Conservation (phyloP, 331 rosid genomes). For the Erythrophleum ivorense region DNA sequence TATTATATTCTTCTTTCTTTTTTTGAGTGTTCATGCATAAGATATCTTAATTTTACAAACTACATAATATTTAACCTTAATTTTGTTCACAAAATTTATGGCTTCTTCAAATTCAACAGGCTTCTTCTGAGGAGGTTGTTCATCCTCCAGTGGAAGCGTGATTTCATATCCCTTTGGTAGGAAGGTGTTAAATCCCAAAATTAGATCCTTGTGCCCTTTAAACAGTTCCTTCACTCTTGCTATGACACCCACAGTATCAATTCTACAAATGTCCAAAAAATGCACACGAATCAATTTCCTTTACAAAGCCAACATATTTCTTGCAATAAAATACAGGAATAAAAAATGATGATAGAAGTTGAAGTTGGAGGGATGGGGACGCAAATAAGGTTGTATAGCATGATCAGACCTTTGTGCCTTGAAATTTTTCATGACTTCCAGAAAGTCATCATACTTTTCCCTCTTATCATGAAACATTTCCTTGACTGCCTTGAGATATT, state of each 20-base stretch:
- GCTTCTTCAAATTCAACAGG: slow-evolving; percentile 95
- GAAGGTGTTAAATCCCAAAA: slow-evolving; percentile 93
- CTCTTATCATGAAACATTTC: slow-evolving; percentile 79
- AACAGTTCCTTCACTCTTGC: slow-evolving; percentile 85
- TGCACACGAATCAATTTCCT: slow-evolving; percentile 34
- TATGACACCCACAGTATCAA: slow-evolving; percentile 80
- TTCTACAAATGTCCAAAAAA: slow-evolving; percentile 53
- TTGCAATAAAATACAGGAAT: neutral
- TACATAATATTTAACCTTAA: too few species aligned
- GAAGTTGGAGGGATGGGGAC: neutral
- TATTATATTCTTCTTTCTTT: neutral
- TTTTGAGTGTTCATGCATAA: too few species aligned
- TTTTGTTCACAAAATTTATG: slow-evolving; percentile 90
- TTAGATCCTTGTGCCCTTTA: slow-evolving; percentile 79
- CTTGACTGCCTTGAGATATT: slow-evolving; percentile 86
- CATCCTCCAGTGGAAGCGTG: slow-evolving; percentile 85
- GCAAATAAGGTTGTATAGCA: slow-evolving; percentile 11
- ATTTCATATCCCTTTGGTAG: slow-evolving; percentile 91
- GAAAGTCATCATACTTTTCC: slow-evolving; percentile 75
- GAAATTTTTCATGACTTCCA: slow-evolving; percentile 92
- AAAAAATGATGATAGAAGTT: neutral
- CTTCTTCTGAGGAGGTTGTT: slow-evolving; percentile 76
- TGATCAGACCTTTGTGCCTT: slow-evolving; percentile 80
- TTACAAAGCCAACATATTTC: neutral
- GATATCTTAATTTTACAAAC: too few species aligned